Evolutionary conservation across 495 filamentous ascomycete species (phyloP), one percentile per base, ranked within the genome.

Genomic region (Penicillium salamii): DNA sequence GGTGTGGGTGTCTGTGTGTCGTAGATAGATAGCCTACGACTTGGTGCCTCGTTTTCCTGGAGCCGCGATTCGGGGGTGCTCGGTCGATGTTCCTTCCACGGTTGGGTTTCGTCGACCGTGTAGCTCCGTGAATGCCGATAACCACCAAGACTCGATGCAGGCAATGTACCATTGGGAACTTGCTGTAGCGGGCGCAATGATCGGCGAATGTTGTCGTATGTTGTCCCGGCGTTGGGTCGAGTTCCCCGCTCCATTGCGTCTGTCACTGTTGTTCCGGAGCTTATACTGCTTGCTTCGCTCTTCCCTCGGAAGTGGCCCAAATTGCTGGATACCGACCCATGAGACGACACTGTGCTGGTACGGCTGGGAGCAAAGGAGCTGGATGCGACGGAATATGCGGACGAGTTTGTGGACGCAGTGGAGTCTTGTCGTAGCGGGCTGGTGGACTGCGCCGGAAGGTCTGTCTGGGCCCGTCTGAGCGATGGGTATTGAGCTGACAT

Each of bases 171-270:
- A 42, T 78, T 76, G 4, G 89, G 85, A 1, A 81, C 74, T 62
- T 87, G 88, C 11, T 88, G 81, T 9, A 91, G 78, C 18, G 90
- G 87, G 54, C 89, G 80, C 46, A 95, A 71, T 9, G 88, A 90
- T 55, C 89, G 85, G 14, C 90, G 85, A 32, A 84, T 79, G 49
- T 73, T 83, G 53, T 81, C 83, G 65, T 90, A 93, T 72, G 58
- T 83, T 70, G 49, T 74, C 59, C 62, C 77, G 69, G 66, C 72
- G 49, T 72, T 78, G 61, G 75, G 65, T 62, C 67, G 52, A 7
- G 7, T 52, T 28, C 50, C 52, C 36, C 31, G 26, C 15, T 58
- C 57, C 13, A 54, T 48, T 9, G 50, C 31, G 26, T 58, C 53
- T 66, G 53, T 74, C 39, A 61, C 60, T n/a, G 68, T 57, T 23